A percentile compares a stretch with the other conserved stretches of the same genome.
Evolutionary conservation across 164 flowering plant genomes (phyloP).

Genomic region (Chloranthus sessilifolius): DNA sequence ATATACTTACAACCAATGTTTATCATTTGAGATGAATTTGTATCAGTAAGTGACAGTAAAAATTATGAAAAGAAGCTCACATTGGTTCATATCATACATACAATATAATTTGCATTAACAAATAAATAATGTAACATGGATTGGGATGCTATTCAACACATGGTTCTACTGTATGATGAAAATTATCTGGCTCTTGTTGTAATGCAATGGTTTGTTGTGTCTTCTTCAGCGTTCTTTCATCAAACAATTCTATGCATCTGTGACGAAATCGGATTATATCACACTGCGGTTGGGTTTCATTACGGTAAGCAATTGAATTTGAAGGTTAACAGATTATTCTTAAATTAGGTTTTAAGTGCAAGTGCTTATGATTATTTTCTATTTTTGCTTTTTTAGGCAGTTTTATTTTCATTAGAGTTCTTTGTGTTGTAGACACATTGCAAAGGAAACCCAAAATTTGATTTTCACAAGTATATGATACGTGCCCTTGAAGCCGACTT

Average conservation of each 20-base stretch:
- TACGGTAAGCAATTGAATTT: conserved; percentile 12
- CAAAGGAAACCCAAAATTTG: conserved; percentile 33
- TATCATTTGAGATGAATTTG: too few relatives aligned
- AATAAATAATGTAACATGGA: too few relatives aligned
- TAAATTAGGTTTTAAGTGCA: too few relatives aligned
- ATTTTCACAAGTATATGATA: conserved; percentile 75
- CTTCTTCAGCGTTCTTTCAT: conserved; percentile 39
- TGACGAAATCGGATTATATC: conserved; percentile 56
- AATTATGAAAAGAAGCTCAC: too few relatives aligned
- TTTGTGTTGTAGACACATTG: conserved; percentile 50
- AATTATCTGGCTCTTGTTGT: neutral
- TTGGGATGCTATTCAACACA: too few relatives aligned
- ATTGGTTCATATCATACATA: too few relatives aligned
- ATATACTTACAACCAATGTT: too few relatives aligned
- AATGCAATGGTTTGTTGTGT: conserved; percentile 1
- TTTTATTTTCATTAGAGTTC: neutral
- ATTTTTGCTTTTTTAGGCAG: neutral
- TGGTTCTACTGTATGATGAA: too few relatives aligned
- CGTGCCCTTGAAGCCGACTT: conserved; percentile 64
- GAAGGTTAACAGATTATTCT: neutral
- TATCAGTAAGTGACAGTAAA: too few relatives aligned
- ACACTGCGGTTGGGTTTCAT: conserved; percentile 39
- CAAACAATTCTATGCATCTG: conserved; percentile 61
- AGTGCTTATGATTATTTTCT: too few relatives aligned
- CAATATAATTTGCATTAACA: too few relatives aligned